These are phyloP conservation scores for Crocinoboletus sp. DNA, from an alignment of 1,284 basidiomycete genomes.

Conservation along the genomic window DNA sequence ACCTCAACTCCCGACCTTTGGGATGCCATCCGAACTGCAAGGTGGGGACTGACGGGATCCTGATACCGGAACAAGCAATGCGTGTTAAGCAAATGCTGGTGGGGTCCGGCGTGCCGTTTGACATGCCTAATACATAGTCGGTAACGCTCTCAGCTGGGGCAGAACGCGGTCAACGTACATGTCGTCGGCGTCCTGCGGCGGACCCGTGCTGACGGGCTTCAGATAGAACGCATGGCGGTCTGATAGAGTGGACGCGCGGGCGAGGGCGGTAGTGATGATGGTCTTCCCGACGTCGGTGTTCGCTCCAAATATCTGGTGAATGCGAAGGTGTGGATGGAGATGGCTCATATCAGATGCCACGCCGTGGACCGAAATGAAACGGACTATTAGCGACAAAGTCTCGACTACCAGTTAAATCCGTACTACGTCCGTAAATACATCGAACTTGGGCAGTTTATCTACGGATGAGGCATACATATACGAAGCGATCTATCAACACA, in stretches of 20 bases:
- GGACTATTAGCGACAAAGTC: too few species aligned
- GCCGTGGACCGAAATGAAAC: neutral
- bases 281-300: constrained; percentile 95
- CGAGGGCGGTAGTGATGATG: constrained; percentile 78
- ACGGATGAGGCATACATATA: constrained; percentile 1
- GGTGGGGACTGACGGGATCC: constrained; percentile 91
- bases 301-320: constrained; percentile 89
- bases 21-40: constrained; percentile 69
- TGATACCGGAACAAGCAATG: constrained; percentile 82
- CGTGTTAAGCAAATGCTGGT: constrained; percentile 46
- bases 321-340: constrained; percentile 74
- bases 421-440: constrained; percentile 17
- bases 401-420: constrained; percentile 16
- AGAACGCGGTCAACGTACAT: constrained; percentile 43
- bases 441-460: neutral
- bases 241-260: constrained; percentile 61
- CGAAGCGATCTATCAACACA: constrained; percentile 11
- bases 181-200: constrained; percentile 77
- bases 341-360: constrained; percentile 27
- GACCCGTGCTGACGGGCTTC: constrained; percentile 90
- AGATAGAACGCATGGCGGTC: constrained; percentile 68
- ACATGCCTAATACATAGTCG: constrained; percentile 56
- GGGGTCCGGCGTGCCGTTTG: constrained; percentile 47
- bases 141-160: neutral
- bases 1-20: constrained; percentile 33